Percentiles rank a stretch among this genome's conserved stretches.
Evolutionary conservation across 139 green algal genomes (phyloP).

Genomic region (Desmodesmus armatus): DNA sequence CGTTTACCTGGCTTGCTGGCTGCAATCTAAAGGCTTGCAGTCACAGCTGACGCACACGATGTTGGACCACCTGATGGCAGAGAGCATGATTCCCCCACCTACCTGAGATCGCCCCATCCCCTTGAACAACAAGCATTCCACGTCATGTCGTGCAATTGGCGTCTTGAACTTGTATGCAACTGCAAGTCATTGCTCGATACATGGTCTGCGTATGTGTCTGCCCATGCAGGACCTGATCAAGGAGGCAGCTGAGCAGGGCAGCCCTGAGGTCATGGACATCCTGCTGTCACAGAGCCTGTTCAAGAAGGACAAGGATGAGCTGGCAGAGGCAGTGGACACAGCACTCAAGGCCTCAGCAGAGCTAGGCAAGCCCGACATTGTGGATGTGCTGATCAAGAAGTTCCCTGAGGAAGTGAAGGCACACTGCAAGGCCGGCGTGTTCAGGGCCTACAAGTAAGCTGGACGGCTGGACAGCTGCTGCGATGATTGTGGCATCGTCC

Average conservation of each 20-base stretch:
- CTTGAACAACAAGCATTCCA: too few relatives aligned
- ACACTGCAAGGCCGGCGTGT: slow-evolving; percentile 36
- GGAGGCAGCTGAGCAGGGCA: slow-evolving; percentile 11
- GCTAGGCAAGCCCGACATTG: not conserved
- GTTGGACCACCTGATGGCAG: too few relatives aligned
- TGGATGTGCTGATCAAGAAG: slow-evolving; percentile 14
- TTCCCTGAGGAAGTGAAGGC: not conserved
- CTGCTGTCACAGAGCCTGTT: not conserved
- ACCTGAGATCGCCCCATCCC: too few relatives aligned
- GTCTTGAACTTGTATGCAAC: too few relatives aligned
- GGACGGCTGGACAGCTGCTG: not conserved
- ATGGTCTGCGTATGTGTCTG: too few relatives aligned
- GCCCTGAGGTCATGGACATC: not conserved
- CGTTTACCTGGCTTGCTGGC: too few relatives aligned
- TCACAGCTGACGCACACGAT: too few relatives aligned
- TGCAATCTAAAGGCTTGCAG: too few relatives aligned
- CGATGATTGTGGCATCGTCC: too few relatives aligned
- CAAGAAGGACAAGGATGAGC: slow-evolving; percentile 30
- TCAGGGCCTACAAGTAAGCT: slow-evolving; percentile 33
- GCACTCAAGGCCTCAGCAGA: slow-evolving; percentile 37
- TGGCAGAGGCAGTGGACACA: slow-evolving; percentile 29
- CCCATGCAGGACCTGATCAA: slow-evolving; percentile 4
- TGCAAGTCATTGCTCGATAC: too few relatives aligned
- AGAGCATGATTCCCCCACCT: too few relatives aligned
- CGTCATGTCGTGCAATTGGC: too few relatives aligned